These are phyloP conservation scores for Wickerhamomyces canadensis DNA, from an alignment of 805 yeast species.

Conservation along the genomic window DNA sequence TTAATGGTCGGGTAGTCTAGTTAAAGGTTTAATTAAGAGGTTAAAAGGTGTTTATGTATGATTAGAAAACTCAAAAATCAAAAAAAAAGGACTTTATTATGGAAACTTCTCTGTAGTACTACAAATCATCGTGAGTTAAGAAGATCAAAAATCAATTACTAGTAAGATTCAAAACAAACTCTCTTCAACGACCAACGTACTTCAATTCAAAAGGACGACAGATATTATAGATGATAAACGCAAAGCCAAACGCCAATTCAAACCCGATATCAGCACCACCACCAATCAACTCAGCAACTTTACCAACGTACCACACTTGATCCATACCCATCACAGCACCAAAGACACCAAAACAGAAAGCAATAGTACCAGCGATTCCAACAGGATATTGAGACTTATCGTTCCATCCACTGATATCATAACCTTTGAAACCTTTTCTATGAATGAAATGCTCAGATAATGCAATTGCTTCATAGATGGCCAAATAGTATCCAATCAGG, in stretches of 20 bases:
- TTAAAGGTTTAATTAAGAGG: too few relatives aligned
- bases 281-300: conserved; percentile 36
- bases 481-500: conserved; percentile 85
- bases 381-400: conserved; percentile 57
- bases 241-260: conserved; percentile 66
- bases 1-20: too few relatives aligned
- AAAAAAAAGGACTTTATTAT: too few relatives aligned
- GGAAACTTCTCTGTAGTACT: too few relatives aligned
- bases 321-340: conserved; percentile 87
- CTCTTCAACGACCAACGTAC: conserved; percentile 42
- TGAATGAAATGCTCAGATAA: conserved; percentile 78
- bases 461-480: conserved; percentile 72
- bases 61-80: too few relatives aligned
- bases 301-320: conserved; percentile 81
- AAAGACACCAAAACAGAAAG: conserved; percentile 75
- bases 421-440: conserved; percentile 55
- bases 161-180: too few relatives aligned
- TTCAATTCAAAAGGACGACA: conserved; percentile 66
- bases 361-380: conserved; percentile 74
- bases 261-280: conserved; percentile 85
- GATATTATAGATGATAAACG: conserved; percentile 56
- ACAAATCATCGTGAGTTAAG: too few relatives aligned
- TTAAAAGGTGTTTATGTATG: too few relatives aligned
- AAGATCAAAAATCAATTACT: too few relatives aligned
- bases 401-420: conserved; percentile 58